Base-by-base conservation (phyloP, 768 basidiomycete species). In the Tricholoma saponaceum region DNA sequence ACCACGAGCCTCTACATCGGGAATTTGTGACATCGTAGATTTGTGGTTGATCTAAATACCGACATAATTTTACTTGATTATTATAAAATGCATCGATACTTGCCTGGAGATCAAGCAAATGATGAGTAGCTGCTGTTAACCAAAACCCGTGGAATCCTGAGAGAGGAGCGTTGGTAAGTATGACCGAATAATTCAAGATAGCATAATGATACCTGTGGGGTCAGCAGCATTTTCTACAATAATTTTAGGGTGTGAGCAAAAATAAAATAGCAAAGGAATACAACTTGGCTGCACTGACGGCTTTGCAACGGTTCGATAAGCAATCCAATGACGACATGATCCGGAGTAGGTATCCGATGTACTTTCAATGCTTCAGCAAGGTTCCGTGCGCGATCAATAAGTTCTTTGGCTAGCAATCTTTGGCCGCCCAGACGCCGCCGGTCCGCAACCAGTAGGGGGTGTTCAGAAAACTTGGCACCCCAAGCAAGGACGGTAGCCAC, bases 381-480 rank as follows among this genome's bases (percentile, higher is more conserved):
- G 70, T 94, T 90, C 59, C 92, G 83, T 51, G 92, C 87, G 50
- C 93, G 83, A 67, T 88, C 81, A 51, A 94, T 85, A 32, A 96
- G 73, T 1, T 87, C 75, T 71, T 85, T 89, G 3, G 91, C 89
- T 6, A 98, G 74, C 35, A 84, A 69, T 70, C 93, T 93, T 66
- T 92, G 87, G 5, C 84, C 84, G 47, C 79, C 75, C 51, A 83
- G 84, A 58, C 84, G 83, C 52, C 81, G 76, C 43, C 93, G 81
- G 74, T 96, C 95, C 32, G 85, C 83, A 20, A 86, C 79, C 49
- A 97, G 83, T 59, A 94, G 72, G 0, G 89, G 87, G 67, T 96
- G 92, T 65, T 97, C 95, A 3, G 92, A 94, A 70, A 96, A 96
- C 64, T 94, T 93, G 35, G 91, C 87, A 26, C 95, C 95, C 89